phyloP scores from a whole-genome alignment of 305 asterid genomes.

The Andrographis paniculata region DNA sequence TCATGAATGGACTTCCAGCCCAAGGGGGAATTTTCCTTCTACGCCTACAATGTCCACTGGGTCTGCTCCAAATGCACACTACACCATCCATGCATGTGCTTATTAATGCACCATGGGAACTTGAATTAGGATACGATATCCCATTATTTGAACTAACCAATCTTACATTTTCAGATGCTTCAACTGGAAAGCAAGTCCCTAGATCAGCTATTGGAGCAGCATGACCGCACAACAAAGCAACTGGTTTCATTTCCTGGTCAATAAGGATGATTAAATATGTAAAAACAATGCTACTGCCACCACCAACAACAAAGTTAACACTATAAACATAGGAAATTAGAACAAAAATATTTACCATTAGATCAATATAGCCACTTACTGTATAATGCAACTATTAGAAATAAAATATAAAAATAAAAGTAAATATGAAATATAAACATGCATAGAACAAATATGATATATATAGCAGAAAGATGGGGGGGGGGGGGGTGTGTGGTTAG shows the following conservation, averaged over 20 bases:
- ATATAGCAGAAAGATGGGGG: too few species aligned
- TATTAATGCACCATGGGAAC: constrained; percentile 50
- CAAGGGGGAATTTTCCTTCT: constrained; percentile 96
- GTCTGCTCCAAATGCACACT: constrained; percentile 85
- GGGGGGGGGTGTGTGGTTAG: too few species aligned
- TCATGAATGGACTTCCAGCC: constrained; percentile 77
- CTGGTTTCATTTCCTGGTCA: constrained; percentile 78
- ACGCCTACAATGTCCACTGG: constrained; percentile 84
- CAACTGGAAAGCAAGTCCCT: constrained; percentile 66
- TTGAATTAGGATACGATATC: constrained; percentile 33
- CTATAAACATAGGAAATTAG: too few species aligned
- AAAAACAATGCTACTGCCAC: too few species aligned
- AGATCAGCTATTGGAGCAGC: constrained; percentile 77
- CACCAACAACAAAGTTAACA: too few species aligned
- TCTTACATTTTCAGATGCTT: constrained; percentile 45
- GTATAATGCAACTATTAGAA: too few species aligned
- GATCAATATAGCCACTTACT: too few species aligned
- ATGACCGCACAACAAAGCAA: constrained; percentile 94
- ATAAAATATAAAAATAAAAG: too few species aligned
- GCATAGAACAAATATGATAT: too few species aligned
- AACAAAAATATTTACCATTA: too few species aligned
- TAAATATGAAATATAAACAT: too few species aligned
- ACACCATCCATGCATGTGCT: constrained; percentile 90
- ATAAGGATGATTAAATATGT: constrained; percentile 20
- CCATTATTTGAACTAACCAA: constrained; percentile 27